These are phyloP conservation scores for Trematosphaeria pertusa DNA, from an alignment of 2,329 filamentous ascomycete species.

Conservation along the genomic window DNA sequence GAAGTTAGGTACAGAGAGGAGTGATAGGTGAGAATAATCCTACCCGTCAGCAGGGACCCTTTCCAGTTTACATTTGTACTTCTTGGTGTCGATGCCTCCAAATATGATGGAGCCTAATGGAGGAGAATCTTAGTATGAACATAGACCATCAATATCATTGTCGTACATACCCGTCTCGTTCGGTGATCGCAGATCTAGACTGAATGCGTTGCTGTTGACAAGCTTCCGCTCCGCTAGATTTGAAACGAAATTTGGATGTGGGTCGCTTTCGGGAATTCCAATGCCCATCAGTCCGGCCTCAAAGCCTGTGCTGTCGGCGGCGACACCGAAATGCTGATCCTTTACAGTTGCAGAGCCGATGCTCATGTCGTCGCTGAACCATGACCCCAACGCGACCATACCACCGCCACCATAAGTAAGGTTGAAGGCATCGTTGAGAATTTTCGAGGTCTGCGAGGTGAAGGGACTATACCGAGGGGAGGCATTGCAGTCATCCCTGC, in stretches of 20 bases:
- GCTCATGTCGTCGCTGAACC: slow-evolving; percentile 3
- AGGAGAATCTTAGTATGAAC: not conserved
- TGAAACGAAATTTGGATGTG: not conserved
- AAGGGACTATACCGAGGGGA: not conserved
- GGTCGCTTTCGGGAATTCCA: not conserved
- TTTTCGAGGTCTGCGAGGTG: not conserved
- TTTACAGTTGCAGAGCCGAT: not conserved
- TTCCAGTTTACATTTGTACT: slow-evolving; percentile 3
- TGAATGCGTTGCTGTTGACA: slow-evolving; percentile 1
- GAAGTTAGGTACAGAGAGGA: too few species aligned
- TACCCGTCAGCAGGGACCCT: not conserved
- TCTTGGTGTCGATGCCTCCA: slow-evolving; percentile 6
- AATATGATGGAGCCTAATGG: slow-evolving; percentile 1
- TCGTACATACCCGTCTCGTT: not conserved
- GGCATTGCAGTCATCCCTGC: not conserved
- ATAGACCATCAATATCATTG: not conserved
- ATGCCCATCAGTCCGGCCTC: not conserved
- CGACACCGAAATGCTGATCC: slow-evolving; percentile 1
- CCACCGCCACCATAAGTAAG: slow-evolving; percentile 3
- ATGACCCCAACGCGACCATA: slow-evolving; percentile 1
- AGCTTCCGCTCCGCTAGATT: not conserved
- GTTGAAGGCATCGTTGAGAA: not conserved
- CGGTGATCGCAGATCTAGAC: not conserved
- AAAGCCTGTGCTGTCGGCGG: not conserved
- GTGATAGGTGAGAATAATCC: too few species aligned